Evolutionary conservation across 225 moss, liverwort and hornwort species (phyloP).

Genomic region (Straminergon stramineum): DNA sequence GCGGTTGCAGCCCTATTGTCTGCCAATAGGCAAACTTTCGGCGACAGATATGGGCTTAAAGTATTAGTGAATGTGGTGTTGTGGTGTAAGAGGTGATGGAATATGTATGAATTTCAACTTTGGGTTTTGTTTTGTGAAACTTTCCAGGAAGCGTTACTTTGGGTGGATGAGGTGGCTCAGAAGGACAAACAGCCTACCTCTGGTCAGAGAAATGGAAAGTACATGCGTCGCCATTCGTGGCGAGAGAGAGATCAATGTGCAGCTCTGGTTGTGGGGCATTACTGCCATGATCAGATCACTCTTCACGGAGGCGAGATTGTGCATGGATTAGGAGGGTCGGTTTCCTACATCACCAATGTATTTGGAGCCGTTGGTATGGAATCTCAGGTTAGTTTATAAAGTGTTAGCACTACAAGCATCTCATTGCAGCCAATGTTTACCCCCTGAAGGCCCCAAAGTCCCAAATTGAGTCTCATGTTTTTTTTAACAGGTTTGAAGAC

Average conservation of each 20-base stretch:
- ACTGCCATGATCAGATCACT: conserved; percentile 71
- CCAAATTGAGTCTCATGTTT: not conserved
- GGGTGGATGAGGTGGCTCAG: conserved; percentile 25
- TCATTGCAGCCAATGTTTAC: not conserved
- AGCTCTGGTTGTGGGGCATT: conserved; percentile 76
- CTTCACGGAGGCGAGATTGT: conserved; percentile 52
- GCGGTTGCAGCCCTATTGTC: not conserved
- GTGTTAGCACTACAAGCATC: not conserved
- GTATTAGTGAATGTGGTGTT: not conserved
- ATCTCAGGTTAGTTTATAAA: conserved; percentile 14
- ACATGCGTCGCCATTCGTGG: conserved; percentile 30
- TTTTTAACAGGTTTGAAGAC: not conserved
- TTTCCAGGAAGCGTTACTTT: conserved; percentile 19
- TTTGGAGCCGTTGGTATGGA: conserved; percentile 60
- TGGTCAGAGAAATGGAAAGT: not conserved
- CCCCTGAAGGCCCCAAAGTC: not conserved
- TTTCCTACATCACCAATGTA: conserved; percentile 72
- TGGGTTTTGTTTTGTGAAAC: not conserved
- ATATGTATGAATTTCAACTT: not conserved
- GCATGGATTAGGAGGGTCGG: conserved; percentile 66
- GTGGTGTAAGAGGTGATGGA: not conserved
- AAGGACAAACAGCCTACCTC: conserved; percentile 1
- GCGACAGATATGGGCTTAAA: not conserved
- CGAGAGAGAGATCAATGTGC: conserved; percentile 28
- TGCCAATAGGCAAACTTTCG: not conserved